phyloP scores from a whole-genome alignment of 768 basidiomycete genomes.

The Leccinum boreale region DNA sequence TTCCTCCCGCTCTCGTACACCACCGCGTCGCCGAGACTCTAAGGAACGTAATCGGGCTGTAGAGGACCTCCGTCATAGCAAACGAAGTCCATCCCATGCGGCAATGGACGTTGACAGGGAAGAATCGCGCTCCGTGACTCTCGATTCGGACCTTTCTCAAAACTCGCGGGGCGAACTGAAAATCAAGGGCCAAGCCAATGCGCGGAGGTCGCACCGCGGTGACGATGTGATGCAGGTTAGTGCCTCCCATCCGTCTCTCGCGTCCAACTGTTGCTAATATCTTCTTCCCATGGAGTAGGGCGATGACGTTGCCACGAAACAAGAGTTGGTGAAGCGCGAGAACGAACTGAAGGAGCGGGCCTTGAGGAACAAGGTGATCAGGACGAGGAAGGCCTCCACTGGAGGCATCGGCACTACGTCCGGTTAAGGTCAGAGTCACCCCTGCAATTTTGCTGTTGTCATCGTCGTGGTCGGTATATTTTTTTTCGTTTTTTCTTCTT shows the following conservation, averaged over 20 bases:
- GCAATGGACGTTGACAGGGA: slow-evolving; percentile 23
- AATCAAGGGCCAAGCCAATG: slow-evolving; percentile 71
- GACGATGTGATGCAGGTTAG: slow-evolving; percentile 33
- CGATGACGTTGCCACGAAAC: slow-evolving; percentile 15
- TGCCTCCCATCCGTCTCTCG: slow-evolving; percentile 5
- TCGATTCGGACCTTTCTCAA: slow-evolving; percentile 31
- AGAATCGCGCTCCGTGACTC: slow-evolving; percentile 21
- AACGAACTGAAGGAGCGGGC: slow-evolving; percentile 81
- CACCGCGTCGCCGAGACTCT: slow-evolving; percentile 32
- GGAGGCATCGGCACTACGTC: slow-evolving; percentile 16
- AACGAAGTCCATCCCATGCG: slow-evolving; percentile 26
- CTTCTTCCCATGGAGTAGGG: slow-evolving; percentile 19
- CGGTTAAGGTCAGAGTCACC: slow-evolving; percentile 15
- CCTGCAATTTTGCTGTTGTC: background rate
- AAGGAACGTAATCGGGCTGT: slow-evolving; percentile 21
- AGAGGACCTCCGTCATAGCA: slow-evolving; percentile 19
- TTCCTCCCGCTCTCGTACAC: slow-evolving; percentile 36
- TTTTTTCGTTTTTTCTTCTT: slow-evolving; percentile 15
- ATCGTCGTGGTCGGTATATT: background rate
- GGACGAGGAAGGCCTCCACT: slow-evolving; percentile 55
- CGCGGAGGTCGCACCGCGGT: slow-evolving; percentile 55
- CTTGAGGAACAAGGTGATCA: slow-evolving; percentile 76
- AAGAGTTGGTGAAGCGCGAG: slow-evolving; percentile 65
- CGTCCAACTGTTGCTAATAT: slow-evolving; percentile 5
- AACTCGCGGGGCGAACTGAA: slow-evolving; percentile 52